Evolutionary conservation across 371 early-diverging fungal species (phyloP), one percentile per base, ranked within the genome.

Genomic region (Rhizopus microsporus): DNA sequence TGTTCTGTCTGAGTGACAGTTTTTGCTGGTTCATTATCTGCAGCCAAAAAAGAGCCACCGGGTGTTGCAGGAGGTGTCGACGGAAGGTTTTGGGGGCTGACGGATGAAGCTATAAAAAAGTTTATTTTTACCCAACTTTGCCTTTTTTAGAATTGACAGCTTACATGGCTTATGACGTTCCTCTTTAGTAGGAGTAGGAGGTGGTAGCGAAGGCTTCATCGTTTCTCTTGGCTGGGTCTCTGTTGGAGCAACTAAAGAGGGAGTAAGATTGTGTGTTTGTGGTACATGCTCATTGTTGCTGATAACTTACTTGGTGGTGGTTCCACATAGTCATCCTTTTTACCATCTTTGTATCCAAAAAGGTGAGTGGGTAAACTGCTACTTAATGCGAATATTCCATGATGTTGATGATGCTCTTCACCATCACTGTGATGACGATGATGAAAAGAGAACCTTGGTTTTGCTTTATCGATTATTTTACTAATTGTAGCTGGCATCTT

Each of bases 381-480:
- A 4, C 9, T 10, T 13, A 63, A 50, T 7, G 40, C 33, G 35
- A 65, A 57, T 40, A 39, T 33, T 9, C 38, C n/a, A 33, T 60
- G 54, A 32, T 55, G 23, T 23, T 23, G 59, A 9, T 54, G 43
- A 10, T 54, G 30, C 12, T 54, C 54, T 40, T 31, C 43, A 42
- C 37, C 43, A 46, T 48, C 34, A 31, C 37, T 16, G 17, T 56
- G 47, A 15, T 42, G 15, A 17, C 60, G 49, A 35, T 39, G 62
- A 34, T 62, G 51, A 38, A 60, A 57, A 1, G 66, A 60, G 40
- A 65, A 53, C 34, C 52, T 51, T 7, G 65, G 60, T 43, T 65
- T 65, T 30, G 60, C 66, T 15, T 65, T 65, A 32, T 65, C 61
- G 13, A 65, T 60, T 0, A 65, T 31, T 60, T 65, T 65, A 45